Evolutionary conservation across 169 alveolate species (phyloP), one percentile per base, ranked within the genome.

Genomic region (Plasmodium gallinaceum): DNA sequence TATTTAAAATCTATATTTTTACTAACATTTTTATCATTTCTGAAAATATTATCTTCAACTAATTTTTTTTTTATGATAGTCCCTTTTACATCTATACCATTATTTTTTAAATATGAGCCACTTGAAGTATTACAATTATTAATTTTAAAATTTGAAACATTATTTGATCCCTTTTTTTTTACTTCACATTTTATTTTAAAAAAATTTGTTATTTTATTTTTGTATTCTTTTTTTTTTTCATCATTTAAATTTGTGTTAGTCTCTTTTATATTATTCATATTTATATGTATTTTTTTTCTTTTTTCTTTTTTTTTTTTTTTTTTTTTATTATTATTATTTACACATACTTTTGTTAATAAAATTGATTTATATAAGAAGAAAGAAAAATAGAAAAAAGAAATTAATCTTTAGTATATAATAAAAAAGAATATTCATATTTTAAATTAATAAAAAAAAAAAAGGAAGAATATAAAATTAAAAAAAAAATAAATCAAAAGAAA

Each of bases 121-220:
- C 7, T 10, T 9, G 18, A 5, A 32, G 6, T 24, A 32, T 8
- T 39, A 20, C 26, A 1, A 8, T 64, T 54, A 37, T 39, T 39
- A 12, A 24, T 64, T 64, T 64, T 64, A 64, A 8, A 42, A 6
- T 16, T 18, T 9, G 14, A 64, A 24, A 4, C 26, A 3, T 32
- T 20, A 32, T 26, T 64, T 6, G 52, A 32, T 46, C 16, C 65
- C 5, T 46, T 37, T 16, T 37, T 42, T 54, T 26, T 54, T 46
- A 45, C n/a, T 54, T 57, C 18, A 64, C 58, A 43, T 54, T 76
- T 76, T 32, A 65, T 20, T 64, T 64, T 76, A 42, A 76, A 76
- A 18, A 76, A 76, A 24, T 76, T 48, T 52, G 89, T 76, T 62
- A 76, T 76, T 76, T 76, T 76, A 16, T 58, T 76, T 45, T 60